These are phyloP conservation scores for Cadophora luteo-olivacea DNA, from an alignment of 2,329 filamentous ascomycete species.

Conservation along the genomic window DNA sequence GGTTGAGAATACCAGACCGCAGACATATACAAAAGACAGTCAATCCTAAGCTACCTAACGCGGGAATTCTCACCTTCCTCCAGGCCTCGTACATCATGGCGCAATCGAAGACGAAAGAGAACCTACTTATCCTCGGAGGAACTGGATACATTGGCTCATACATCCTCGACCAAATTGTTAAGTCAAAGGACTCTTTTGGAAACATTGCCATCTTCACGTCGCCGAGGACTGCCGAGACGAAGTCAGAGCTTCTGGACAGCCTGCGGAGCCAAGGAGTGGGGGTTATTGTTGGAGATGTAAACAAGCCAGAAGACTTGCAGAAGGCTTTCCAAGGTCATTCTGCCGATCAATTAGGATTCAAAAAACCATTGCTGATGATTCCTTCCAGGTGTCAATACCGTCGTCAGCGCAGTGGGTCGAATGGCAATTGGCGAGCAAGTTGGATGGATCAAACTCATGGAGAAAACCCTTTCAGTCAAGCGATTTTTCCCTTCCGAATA, in stretches of 20 bases:
- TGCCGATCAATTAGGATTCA: constrained; percentile 32
- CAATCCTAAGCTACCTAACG: too few species aligned
- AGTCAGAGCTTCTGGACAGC: constrained; percentile 54
- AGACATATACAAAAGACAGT: too few species aligned
- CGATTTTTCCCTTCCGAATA: constrained; percentile 68
- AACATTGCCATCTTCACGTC: constrained; percentile 64
- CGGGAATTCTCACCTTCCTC: too few species aligned
- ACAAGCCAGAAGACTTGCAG: constrained; percentile 56
- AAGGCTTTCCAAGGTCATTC: constrained; percentile 57
- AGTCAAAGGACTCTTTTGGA: constrained; percentile 52
- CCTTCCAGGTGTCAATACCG: constrained; percentile 61
- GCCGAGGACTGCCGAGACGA: constrained; percentile 55
- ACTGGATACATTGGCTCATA: constrained; percentile 59
- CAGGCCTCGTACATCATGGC: too few species aligned
- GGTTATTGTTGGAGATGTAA: constrained; percentile 62
- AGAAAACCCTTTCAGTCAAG: constrained; percentile 65
- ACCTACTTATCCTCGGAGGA: constrained; percentile 59
- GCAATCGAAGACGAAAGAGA: constrained; percentile 26
- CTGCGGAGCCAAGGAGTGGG: constrained; percentile 54
- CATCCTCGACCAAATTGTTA: constrained; percentile 57
- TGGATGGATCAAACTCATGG: constrained; percentile 65
- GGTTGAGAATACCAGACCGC: neutral
- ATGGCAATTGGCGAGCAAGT: constrained; percentile 67
- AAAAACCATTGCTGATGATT: neutral
- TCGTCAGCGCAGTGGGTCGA: constrained; percentile 70